Percentiles rank a stretch among this genome's conserved stretches.
These are phyloP conservation scores for Rhodosporidiobolus odoratus DNA, from an alignment of 768 basidiomycete species.

Conservation along the genomic window DNA sequence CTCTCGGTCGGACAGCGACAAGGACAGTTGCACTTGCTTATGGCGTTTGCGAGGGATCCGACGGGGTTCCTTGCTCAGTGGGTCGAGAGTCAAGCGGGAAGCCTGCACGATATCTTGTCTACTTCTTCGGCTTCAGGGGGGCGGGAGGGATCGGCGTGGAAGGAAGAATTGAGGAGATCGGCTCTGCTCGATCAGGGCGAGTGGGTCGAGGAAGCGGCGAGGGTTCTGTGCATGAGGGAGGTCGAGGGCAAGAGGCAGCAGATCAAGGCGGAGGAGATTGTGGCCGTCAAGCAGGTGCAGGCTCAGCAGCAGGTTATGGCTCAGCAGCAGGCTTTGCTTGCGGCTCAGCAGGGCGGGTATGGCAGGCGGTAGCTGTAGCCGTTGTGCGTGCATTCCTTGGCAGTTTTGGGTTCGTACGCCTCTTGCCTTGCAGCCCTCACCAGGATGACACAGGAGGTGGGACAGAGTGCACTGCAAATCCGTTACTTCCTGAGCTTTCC, in stretches of 20 bases:
- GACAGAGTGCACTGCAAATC: neutral
- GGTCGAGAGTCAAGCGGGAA: neutral
- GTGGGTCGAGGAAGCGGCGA: constrained; percentile 30
- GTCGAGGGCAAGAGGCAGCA: neutral
- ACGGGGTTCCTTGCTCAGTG: neutral
- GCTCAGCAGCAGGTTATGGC: neutral
- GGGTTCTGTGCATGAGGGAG: neutral
- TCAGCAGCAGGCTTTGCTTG: neutral
- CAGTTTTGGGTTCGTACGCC: too few species aligned
- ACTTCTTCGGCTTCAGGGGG: neutral
- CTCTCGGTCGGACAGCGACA: neutral
- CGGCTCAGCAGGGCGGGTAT: neutral
- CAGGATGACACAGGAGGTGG: neutral
- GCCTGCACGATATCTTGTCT: neutral
- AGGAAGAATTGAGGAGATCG: neutral
- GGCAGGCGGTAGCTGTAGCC: neutral
- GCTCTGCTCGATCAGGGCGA: neutral
- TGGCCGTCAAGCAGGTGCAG: neutral
- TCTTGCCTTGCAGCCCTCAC: neutral
- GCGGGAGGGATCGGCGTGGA: neutral
- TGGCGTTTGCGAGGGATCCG: constrained; percentile 23
- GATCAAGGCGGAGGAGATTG: neutral
- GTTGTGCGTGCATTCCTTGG: neutral
- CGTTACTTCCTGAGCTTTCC: too few species aligned
- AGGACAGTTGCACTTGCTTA: neutral